phyloP scores from a whole-genome alignment of 352 stramenopile species.

The Globisporangium middletonii region DNA sequence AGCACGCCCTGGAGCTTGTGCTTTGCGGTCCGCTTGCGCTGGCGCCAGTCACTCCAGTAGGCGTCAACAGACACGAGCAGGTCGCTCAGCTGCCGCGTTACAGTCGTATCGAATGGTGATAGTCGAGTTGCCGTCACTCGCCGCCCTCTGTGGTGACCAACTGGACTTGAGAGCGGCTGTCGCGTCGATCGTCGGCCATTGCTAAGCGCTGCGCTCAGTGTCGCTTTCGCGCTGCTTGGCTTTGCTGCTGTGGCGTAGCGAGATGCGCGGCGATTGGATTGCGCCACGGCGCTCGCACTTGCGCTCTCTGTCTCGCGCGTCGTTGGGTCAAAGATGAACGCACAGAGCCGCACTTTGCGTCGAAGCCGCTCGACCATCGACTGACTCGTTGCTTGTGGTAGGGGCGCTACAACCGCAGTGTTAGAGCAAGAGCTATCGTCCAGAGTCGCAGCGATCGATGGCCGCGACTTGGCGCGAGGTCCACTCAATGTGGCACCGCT shows the following conservation, averaged over 20 bases:
- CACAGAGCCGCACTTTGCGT: conserved; percentile 26
- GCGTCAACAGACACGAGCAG: conserved; percentile 19
- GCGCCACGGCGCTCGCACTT: no score
- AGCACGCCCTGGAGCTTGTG: conserved; percentile 17
- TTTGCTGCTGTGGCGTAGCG: neutral
- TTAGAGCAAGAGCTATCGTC: neutral
- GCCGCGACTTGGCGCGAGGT: no score
- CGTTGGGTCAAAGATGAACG: conserved; percentile 19
- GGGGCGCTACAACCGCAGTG: neutral
- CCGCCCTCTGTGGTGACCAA: neutral
- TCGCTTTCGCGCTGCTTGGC: no score
- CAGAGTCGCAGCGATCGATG: neutral
- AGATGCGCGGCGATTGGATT: neutral
- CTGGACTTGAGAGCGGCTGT: neutral
- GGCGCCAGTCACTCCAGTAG: conserved; percentile 49
- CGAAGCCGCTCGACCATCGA: conserved; percentile 25
- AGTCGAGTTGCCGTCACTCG: neutral
- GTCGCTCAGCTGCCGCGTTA: neutral
- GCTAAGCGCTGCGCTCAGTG: no score
- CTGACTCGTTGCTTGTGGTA: neutral
- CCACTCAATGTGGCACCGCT: no score
- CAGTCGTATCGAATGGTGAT: neutral
- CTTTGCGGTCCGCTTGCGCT: conserved; percentile 17
- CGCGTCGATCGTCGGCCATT: neutral
- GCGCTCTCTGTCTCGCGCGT: neutral